Evolutionary conservation across 306 rosid species (phyloP).

Genomic region (Mucuna pruriens): DNA sequence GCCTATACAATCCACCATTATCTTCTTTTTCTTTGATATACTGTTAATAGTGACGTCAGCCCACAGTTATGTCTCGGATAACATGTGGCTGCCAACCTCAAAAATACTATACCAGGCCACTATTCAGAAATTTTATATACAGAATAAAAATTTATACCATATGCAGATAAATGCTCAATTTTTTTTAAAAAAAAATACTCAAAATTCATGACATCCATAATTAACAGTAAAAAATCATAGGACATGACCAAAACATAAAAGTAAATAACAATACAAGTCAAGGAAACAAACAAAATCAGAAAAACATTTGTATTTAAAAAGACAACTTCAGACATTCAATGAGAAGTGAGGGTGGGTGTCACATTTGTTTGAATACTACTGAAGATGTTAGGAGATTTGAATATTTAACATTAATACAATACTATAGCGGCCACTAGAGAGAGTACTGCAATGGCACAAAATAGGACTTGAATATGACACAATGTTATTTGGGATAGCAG

Average conservation of each 20-base stretch:
- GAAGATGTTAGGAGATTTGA: background rate
- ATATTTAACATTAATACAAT: background rate
- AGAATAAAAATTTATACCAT: background rate
- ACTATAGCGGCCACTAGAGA: background rate
- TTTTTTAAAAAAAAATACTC: background rate
- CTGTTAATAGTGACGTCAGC: constrained; percentile 4
- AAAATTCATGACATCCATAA: background rate
- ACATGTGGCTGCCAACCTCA: background rate
- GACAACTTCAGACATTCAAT: background rate
- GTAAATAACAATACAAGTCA: background rate
- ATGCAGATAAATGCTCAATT: background rate
- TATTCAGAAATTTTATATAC: background rate
- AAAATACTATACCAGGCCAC: background rate
- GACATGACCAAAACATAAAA: background rate
- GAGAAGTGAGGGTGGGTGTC: background rate
- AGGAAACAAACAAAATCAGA: background rate
- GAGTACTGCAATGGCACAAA: constrained; percentile 12
- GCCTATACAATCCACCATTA: background rate
- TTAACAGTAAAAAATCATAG: background rate
- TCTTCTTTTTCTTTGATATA: background rate
- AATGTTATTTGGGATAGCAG: constrained; percentile 1
- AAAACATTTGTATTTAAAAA: background rate
- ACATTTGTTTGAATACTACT: constrained; percentile 10
- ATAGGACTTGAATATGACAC: background rate
- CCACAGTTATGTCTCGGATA: background rate